Base-by-base conservation (phyloP, 2,329 filamentous ascomycete species). In the Cordyceps tenuipes region DNA sequence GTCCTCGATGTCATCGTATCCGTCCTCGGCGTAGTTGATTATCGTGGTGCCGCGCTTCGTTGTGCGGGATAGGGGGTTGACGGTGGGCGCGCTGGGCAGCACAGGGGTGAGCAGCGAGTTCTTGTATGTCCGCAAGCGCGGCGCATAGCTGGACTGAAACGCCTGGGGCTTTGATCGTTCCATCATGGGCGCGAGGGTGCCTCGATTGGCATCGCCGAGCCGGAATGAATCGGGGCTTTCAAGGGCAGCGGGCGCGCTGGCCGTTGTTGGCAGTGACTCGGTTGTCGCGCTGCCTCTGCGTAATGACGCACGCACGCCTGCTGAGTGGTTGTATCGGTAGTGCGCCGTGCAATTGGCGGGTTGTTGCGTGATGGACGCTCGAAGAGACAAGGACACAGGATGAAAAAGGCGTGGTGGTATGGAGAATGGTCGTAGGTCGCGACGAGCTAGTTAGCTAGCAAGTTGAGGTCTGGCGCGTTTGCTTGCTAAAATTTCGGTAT, bases 1-100 rank as follows among this genome's bases (percentile, higher is more conserved):
- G 60, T 87, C 83, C 43, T 85, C 83, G 61, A 83, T 73, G 68
- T 93, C 91, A 65, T 97, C 93, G 69, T 88, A 96, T 51, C 92
- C 92, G 72, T 97, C 93, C 72, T 99, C 94, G 26, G 94, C 93
- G 71, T 99, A 99, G 76, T 97, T 99, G 75, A 97, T 94, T 64
- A 93, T 90, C 39, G 90, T 94, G 2, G 94, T 97, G 61, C 94
- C 94, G 74, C 94, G 88, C 78, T 99, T 97, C 9, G 94, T 97
- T n/a, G 90, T 96, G 71, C 93, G 85, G 67, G 90, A 82, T 62
- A 83, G 77, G 44, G 87, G 83, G 26, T 85, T 86, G 2, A 83
- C 73, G n/a, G 84, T 81, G 61, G 79, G 79, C 66, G 86, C 59
- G 63, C 85, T 86, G 59, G 88, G 89, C 63, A 93, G 83, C 63